Evolutionary conservation across 75 land plant genomes (phyloP).

Genomic region (Picea glauca): DNA sequence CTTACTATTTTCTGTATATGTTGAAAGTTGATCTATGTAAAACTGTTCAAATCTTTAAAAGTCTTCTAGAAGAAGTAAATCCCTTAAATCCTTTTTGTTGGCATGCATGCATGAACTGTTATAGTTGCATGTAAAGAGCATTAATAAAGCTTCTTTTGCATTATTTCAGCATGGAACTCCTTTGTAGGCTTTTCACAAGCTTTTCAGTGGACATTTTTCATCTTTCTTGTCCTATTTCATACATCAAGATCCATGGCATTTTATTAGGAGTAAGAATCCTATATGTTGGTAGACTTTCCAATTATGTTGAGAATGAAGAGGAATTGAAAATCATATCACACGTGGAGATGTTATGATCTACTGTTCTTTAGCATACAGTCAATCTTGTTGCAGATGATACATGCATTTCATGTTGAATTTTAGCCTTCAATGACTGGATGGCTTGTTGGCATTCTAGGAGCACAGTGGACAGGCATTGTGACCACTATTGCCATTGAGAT

Average conservation of each 20-base stretch:
- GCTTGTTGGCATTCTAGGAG: conserved; percentile 48
- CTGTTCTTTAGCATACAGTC: not conserved
- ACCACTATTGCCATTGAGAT: conserved; percentile 97
- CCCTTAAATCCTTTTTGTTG: not conserved
- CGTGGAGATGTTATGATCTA: not conserved
- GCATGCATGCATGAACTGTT: not conserved
- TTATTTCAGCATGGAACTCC: not conserved
- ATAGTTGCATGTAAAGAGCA: not conserved
- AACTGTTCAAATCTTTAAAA: conserved; percentile 5
- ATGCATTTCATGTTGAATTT: not conserved
- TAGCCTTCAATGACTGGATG: not conserved
- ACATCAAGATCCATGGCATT: not conserved
- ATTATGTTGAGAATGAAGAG: not conserved
- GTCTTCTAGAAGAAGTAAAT: not conserved
- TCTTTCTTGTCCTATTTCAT: not conserved
- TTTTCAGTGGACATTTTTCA: not conserved
- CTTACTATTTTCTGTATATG: conserved; percentile 8
- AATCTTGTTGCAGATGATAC: not conserved
- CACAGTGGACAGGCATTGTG: conserved; percentile 99
- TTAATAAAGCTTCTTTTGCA: conserved; percentile 1
- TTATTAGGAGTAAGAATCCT: not conserved
- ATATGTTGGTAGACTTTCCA: not conserved
- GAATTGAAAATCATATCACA: not conserved
- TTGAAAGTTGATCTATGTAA: not conserved
- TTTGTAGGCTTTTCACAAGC: not conserved